Evolutionary conservation across 768 basidiomycete genomes (phyloP).

Genomic region (Amanita phalloides): DNA sequence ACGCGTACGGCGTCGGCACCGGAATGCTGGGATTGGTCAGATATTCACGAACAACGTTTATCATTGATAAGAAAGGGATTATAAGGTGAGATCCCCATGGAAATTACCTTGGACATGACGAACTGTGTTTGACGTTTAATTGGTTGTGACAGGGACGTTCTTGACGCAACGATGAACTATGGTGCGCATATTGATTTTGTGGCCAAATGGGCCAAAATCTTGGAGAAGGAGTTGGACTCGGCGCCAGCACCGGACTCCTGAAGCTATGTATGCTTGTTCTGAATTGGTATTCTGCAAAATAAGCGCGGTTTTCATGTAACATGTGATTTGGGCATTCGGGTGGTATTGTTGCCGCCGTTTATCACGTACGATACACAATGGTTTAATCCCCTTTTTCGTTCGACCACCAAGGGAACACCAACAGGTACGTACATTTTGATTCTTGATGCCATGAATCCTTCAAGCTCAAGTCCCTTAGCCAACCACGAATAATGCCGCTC

Average conservation of each 20-base stretch:
- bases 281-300: no score
- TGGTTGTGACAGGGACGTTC: conserved; percentile 33
- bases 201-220: conserved; percentile 48
- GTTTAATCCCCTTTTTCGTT: no score
- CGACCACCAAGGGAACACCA: no score
- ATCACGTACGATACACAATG: no score
- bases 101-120: neutral
- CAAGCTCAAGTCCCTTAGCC: no score
- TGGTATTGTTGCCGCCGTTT: neutral
- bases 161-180: conserved; percentile 52
- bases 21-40: conserved; percentile 55
- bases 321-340: no score
- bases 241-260: no score
- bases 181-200: conserved; percentile 65
- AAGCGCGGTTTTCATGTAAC: no score
- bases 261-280: no score
- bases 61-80: conserved; percentile 63
- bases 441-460: no score
- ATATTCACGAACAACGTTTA: conserved; percentile 57
- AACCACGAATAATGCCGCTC: conserved; percentile 12
- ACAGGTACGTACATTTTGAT: no score
- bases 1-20: conserved; percentile 56
- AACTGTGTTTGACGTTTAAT: neutral
- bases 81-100: conserved; percentile 37
- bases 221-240: conserved; percentile 18